phyloP scores from a whole-genome alignment of 2,329 filamentous ascomycete genomes.

The Arthrobotrys sphaeroides region DNA sequence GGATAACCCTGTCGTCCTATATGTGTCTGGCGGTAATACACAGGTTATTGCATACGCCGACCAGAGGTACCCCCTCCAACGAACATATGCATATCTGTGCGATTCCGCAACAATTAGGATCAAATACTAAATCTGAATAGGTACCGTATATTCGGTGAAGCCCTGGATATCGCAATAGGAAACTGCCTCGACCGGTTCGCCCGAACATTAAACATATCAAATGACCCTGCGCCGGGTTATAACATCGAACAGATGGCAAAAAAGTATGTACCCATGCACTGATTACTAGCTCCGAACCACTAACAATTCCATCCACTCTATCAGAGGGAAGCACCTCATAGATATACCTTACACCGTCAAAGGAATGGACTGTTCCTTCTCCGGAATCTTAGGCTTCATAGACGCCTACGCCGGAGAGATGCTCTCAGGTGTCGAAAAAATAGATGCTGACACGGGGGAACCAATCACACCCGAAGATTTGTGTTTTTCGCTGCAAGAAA shows the following conservation, averaged over 20 bases:
- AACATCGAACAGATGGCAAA: conserved; percentile 96
- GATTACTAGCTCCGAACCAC: background rate
- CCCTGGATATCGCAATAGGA: conserved; percentile 94
- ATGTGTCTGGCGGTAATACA: conserved; percentile 95
- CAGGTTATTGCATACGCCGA: conserved; percentile 97
- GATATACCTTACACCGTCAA: conserved; percentile 96
- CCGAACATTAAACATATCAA: conserved; percentile 86
- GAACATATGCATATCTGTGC: background rate
- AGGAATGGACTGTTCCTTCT: conserved; percentile 98
- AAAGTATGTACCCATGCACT: conserved; percentile 61
- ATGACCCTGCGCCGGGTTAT: conserved; percentile 95
- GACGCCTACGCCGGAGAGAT: conserved; percentile 81
- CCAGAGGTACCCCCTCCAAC: conserved; percentile 73
- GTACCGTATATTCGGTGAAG: conserved; percentile 98
- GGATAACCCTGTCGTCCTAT: conserved; percentile 89
- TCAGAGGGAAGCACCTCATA: conserved; percentile 71
- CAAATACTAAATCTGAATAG: conserved; percentile 35
- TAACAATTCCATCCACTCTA: background rate
- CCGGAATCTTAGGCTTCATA: conserved; percentile 84
- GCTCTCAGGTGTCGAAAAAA: conserved; percentile 62
- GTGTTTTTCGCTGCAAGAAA: conserved; percentile 95
- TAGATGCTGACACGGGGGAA: conserved; percentile 59
- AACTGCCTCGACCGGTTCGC: conserved; percentile 98
- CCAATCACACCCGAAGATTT: conserved; percentile 81
- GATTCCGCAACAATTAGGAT: no score